These are phyloP conservation scores for Suillus weaverae DNA, from an alignment of 768 basidiomycete species.

Conservation along the genomic window DNA sequence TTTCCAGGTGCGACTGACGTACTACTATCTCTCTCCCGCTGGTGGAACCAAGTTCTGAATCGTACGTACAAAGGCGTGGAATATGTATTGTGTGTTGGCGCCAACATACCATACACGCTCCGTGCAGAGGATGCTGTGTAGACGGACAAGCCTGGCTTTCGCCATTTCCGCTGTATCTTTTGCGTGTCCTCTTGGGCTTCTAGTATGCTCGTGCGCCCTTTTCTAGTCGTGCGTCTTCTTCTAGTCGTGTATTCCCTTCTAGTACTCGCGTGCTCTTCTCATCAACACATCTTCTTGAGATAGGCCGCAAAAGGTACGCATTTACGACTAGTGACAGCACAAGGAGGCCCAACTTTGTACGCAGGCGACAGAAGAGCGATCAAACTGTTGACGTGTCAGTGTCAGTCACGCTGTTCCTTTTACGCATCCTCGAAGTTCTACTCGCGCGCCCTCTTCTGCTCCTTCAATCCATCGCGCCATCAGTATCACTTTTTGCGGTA, in stretches of 20 bases:
- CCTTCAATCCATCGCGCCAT: background rate
- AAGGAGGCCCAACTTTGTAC: background rate
- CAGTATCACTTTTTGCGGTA: background rate
- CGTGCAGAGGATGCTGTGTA: background rate
- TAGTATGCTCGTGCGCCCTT: background rate
- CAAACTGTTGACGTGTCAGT: background rate
- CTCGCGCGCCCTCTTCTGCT: background rate
- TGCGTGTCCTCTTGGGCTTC: background rate
- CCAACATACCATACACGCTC: background rate
- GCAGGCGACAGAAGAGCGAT: background rate
- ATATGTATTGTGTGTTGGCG: too few species aligned
- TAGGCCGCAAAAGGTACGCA: background rate
- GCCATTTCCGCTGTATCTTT: background rate
- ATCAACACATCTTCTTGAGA: background rate
- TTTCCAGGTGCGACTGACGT: too few species aligned
- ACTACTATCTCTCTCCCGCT: background rate
- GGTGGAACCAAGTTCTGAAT: background rate
- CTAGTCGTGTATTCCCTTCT: background rate
- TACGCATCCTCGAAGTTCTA: background rate
- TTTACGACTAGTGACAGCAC: background rate
- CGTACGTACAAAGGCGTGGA: background rate
- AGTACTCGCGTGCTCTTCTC: background rate
- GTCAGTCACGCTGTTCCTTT: background rate
- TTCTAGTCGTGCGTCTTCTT: background rate
- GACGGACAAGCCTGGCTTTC: background rate